Percentiles rank a stretch among this genome's conserved stretches.
phyloP scores from a whole-genome alignment of 768 basidiomycete genomes.

The Fibroporia radiculosa region DNA sequence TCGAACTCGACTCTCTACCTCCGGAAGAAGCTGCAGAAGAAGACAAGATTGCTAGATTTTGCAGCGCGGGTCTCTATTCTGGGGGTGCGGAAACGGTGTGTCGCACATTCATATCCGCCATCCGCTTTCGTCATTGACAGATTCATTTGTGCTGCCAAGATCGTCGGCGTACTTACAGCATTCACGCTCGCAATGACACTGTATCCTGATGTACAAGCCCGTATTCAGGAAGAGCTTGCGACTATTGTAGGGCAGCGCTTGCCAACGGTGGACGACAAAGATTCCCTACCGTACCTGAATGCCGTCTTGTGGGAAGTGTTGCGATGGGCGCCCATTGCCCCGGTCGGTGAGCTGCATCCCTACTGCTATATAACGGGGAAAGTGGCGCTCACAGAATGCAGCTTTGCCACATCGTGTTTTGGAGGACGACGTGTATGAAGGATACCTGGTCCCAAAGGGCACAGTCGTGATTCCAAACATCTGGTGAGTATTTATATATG shows the following conservation, averaged over 20 bases:
- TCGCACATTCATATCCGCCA: too few relatives aligned
- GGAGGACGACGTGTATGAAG: conserved; percentile 14
- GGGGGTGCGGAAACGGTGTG: not conserved
- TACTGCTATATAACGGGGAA: not conserved
- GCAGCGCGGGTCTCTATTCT: not conserved
- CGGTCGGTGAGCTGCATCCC: conserved; percentile 8
- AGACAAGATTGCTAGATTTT: not conserved
- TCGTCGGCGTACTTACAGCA: not conserved
- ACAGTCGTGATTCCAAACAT: conserved; percentile 11
- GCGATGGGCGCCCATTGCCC: conserved; percentile 10
- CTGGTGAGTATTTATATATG: conserved; percentile 10
- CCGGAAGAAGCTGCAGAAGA: not conserved
- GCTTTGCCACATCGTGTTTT: conserved; percentile 9
- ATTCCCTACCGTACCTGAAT: conserved; percentile 13
- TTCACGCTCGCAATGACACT: conserved; percentile 12
- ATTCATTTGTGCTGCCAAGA: not conserved
- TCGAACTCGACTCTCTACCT: not conserved
- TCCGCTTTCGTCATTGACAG: not conserved
- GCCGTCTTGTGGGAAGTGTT: conserved; percentile 15
- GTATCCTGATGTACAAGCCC: conserved; percentile 11
- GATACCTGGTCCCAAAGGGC: conserved; percentile 14
- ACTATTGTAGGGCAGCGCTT: conserved; percentile 11
- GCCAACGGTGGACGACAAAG: conserved; percentile 14
- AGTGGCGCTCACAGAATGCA: not conserved
- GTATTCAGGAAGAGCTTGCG: conserved; percentile 16